Evolutionary conservation across 306 rosid genomes (phyloP).

Genomic region (Begonia peltatifolia): DNA sequence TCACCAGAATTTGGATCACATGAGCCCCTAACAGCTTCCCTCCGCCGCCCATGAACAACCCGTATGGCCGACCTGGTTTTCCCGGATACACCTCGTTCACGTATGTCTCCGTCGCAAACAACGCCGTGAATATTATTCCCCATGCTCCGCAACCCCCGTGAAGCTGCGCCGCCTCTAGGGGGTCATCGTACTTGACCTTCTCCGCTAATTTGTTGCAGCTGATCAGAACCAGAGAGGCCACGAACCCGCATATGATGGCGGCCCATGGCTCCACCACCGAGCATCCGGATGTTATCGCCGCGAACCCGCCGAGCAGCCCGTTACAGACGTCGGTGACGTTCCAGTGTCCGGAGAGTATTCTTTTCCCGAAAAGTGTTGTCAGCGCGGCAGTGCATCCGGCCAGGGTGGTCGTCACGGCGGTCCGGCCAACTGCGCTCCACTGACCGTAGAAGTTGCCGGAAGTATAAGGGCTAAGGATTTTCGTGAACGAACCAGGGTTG

Average conservation of each 20-base stretch:
- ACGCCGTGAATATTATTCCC: slow-evolving; percentile 74
- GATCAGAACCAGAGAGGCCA: slow-evolving; percentile 44
- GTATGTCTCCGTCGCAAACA: slow-evolving; percentile 57
- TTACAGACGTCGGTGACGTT: slow-evolving; percentile 84
- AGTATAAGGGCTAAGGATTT: slow-evolving; percentile 23
- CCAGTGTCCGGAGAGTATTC: slow-evolving; percentile 82
- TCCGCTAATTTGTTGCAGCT: slow-evolving; percentile 60
- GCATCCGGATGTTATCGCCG: slow-evolving; percentile 75
- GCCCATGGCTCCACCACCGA: slow-evolving; percentile 97
- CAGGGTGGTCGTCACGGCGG: slow-evolving; percentile 76
- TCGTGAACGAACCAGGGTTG: slow-evolving; percentile 76
- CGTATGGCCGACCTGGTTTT: slow-evolving; percentile 21
- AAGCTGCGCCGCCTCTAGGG: slow-evolving; percentile 76
- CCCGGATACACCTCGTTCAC: slow-evolving; percentile 45
- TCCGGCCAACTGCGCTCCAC: slow-evolving; percentile 84
- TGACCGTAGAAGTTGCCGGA: slow-evolving; percentile 52
- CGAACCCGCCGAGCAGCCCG: slow-evolving; percentile 79
- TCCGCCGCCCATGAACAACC: slow-evolving; percentile 81
- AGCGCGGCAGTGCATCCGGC: slow-evolving; percentile 79
- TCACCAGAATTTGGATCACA: slow-evolving; percentile 57
- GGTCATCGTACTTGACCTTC: slow-evolving; percentile 46
- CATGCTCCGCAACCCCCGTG: slow-evolving; percentile 99
- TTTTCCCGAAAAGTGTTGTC: slow-evolving; percentile 70
- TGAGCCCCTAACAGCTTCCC: slow-evolving; percentile 55
- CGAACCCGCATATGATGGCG: slow-evolving; percentile 66